A percentile compares a stretch with the other conserved stretches of the same genome.
These are phyloP conservation scores for Diaporthe citriasiana DNA, from an alignment of 2,329 filamentous ascomycete species.

Conservation along the genomic window DNA sequence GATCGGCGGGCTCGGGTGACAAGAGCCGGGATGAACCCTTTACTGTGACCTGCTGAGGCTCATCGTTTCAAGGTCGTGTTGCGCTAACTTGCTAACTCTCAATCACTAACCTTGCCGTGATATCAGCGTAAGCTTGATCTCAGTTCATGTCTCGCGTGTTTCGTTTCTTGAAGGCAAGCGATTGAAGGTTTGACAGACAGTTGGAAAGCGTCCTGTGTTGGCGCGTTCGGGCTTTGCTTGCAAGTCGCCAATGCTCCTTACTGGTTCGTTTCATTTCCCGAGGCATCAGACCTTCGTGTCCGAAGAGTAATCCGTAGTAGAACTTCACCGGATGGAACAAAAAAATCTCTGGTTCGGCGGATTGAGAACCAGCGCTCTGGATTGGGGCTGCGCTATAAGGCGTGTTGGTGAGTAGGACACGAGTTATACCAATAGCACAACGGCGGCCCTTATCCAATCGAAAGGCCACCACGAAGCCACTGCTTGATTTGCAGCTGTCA, in stretches of 20 bases:
- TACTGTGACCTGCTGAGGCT: neutral
- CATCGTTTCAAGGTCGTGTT: conserved; percentile 19
- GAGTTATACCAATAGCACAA: neutral
- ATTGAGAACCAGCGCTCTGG: neutral
- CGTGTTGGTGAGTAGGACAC: neutral
- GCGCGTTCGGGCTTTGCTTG: neutral
- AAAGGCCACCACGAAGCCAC: neutral
- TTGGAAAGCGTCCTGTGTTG: neutral
- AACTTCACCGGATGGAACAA: neutral
- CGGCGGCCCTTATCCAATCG: neutral
- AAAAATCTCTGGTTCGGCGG: neutral
- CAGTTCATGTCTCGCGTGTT: neutral
- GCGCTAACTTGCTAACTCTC: neutral
- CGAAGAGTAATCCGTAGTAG: neutral
- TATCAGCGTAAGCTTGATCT: conserved; percentile 22
- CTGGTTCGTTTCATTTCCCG: conserved; percentile 3
- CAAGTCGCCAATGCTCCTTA: neutral
- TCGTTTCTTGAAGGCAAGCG: conserved; percentile 2
- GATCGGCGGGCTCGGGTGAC: conserved; percentile 7
- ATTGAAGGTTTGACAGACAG: neutral
- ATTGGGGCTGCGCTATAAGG: neutral
- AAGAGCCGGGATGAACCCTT: conserved; percentile 26
- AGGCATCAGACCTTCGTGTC: neutral
- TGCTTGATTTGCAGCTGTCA: conserved; percentile 15
- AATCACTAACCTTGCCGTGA: neutral